These are phyloP conservation scores for Castanopsis chinensis DNA, from an alignment of 306 rosid genomes.

Conservation along the genomic window DNA sequence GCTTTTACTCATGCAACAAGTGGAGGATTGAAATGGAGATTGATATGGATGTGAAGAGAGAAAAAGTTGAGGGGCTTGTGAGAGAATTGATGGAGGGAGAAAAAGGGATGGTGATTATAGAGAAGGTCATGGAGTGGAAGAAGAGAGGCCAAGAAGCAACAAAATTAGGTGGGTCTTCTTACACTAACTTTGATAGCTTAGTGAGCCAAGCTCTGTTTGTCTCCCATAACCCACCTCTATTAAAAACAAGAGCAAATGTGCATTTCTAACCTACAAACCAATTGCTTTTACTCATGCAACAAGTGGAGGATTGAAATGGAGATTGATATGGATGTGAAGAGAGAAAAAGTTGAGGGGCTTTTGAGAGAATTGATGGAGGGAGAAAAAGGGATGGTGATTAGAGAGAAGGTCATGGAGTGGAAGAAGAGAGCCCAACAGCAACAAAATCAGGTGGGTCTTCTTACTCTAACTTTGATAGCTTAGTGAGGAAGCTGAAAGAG, in stretches of 20 bases:
- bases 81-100: constrained; percentile 35
- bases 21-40: constrained; percentile 44
- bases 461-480: not conserved
- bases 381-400: constrained; percentile 30
- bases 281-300: constrained; percentile 29
- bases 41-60: constrained; percentile 28
- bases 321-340: constrained; percentile 29
- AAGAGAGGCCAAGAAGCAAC: constrained; percentile 30
- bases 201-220: too few species aligned
- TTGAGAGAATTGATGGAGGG: constrained; percentile 37
- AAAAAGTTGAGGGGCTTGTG: constrained; percentile 36
- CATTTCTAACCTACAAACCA: constrained; percentile 14
- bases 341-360: constrained; percentile 35
- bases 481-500: too few species aligned
- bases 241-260: too few species aligned
- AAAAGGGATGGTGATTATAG: constrained; percentile 28
- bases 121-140: constrained; percentile 36
- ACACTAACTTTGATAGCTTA: too few species aligned
- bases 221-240: too few species aligned
- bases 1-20: constrained; percentile 26
- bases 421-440: constrained; percentile 34
- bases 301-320: constrained; percentile 41
- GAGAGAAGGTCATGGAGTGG: constrained; percentile 29
- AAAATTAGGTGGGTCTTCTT: constrained; percentile 34
- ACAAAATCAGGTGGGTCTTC: constrained; percentile 36